These are phyloP conservation scores for Euphorbia celastroides DNA, from an alignment of 441 rosid genomes.

Conservation along the genomic window DNA sequence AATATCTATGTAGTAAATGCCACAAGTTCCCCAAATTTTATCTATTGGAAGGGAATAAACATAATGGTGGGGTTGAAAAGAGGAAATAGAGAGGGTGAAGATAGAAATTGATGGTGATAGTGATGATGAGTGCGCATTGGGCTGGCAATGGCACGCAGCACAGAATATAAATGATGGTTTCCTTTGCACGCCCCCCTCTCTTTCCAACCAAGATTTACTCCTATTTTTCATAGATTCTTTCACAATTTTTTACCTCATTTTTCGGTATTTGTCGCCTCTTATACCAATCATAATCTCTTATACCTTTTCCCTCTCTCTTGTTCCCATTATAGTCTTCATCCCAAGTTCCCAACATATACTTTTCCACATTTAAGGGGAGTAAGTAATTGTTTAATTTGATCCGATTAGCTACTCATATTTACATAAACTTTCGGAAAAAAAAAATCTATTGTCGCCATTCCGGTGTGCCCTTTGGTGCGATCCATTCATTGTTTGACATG, in stretches of 20 bases:
- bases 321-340: neutral
- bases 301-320: slow-evolving; percentile 1
- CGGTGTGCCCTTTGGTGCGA: too few species aligned
- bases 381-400: too few species aligned
- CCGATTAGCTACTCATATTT: too few species aligned
- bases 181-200: slow-evolving; percentile 39
- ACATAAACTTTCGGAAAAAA: too few species aligned
- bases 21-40: too few species aligned
- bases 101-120: slow-evolving; percentile 7
- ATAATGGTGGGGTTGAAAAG: slow-evolving; percentile 11
- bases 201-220: slow-evolving; percentile 32
- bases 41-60: too few species aligned
- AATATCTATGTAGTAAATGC: too few species aligned
- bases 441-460: too few species aligned
- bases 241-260: slow-evolving; percentile 20
- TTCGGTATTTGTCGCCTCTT: slow-evolving; percentile 25
- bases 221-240: slow-evolving; percentile 11
- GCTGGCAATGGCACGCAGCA: slow-evolving; percentile 32
- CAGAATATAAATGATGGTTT: slow-evolving; percentile 40
- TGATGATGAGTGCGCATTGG: slow-evolving; percentile 37
- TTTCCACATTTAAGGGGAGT: neutral
- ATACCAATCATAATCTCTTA: slow-evolving; percentile 27
- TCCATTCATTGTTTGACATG: too few species aligned
- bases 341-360: too few species aligned
- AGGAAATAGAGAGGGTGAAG: slow-evolving; percentile 19